Base-by-base conservation (phyloP, 2,329 filamentous ascomycete genomes). In the Didymella segeticola region DNA sequence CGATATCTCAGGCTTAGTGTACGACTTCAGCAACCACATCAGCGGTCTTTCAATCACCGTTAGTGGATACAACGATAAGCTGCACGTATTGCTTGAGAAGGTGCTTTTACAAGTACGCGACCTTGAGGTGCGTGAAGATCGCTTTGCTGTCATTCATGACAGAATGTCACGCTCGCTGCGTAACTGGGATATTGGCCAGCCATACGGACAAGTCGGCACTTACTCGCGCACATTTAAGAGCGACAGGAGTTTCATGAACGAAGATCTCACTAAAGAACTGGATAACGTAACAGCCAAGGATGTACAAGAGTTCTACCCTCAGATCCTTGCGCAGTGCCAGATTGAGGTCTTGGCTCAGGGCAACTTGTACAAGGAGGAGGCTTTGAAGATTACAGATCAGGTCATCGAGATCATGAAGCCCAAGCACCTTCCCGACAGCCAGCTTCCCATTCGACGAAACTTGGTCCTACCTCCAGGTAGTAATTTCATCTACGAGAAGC, bases 1-100 rank as follows among this genome's bases (percentile, higher is more conserved):
- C 0, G 93, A 98, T 68, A 84, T 99, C 54, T 91, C 95, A 7
- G 95, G 95, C 0, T 76, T 99, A 37, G 85, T 90, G 56, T 98
- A 98, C 71, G 86, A 84, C 31, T 84, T 98, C n/a, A 81, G 81
- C 4, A 83, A 89, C 22, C 89, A 90, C 67, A 82, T 84, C 4
- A 83, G 86, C 26, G 93, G 93, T 0, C 72, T 98, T 25, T 87
- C 90, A 53, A 79, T 98, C 33, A 86, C 89, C 12, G 84, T 98
- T 3, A 88, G 86, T 23, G 95, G 95, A 0, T 99, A 98, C 78
- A 99, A 97, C 64, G 95, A 99, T 75, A 99, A 99, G 79, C 86
- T 99, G 68, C 82, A 89, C 0, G 91, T 97, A 0, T 82, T 99
- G 20, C 77, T 99, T 39, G 91, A 98, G 70, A 95, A 96, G 71